phyloP scores from a whole-genome alignment of 768 basidiomycete genomes.

The Imleria badia region DNA sequence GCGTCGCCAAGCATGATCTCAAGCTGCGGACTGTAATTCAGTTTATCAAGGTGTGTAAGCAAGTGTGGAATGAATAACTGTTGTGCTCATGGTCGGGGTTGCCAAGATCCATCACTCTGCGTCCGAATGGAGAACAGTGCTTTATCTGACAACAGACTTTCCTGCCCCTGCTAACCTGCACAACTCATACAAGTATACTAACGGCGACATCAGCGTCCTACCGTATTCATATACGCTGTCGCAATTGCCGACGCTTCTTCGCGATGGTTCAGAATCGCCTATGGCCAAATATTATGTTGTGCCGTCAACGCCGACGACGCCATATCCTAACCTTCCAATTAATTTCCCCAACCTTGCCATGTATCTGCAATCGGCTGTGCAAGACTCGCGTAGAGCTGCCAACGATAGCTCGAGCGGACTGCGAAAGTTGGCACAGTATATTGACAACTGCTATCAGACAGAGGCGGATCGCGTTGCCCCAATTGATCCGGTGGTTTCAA shows the following conservation, averaged over 20 bases:
- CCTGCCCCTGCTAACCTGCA: conserved; percentile 50
- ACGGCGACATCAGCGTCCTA: conserved; percentile 60
- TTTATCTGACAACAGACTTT: conserved; percentile 78
- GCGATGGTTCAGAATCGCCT: conserved; percentile 59
- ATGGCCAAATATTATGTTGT: conserved; percentile 72
- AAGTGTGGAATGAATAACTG: not conserved
- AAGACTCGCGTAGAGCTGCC: conserved; percentile 61
- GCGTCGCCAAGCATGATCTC: conserved; percentile 52
- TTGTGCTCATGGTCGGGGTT: conserved; percentile 3
- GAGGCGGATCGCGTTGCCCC: conserved; percentile 27
- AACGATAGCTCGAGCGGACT: conserved; percentile 60
- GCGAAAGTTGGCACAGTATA: conserved; percentile 67
- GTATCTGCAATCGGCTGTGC: conserved; percentile 70
- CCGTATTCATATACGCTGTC: conserved; percentile 73
- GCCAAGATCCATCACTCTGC: conserved; percentile 57
- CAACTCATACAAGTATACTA: conserved; percentile 48
- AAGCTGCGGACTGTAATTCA: conserved; percentile 74
- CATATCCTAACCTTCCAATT: conserved; percentile 72
- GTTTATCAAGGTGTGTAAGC: conserved; percentile 63
- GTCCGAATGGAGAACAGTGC: conserved; percentile 66
- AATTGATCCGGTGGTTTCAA: conserved; percentile 37
- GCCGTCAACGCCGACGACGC: conserved; percentile 55
- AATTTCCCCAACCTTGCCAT: conserved; percentile 72
- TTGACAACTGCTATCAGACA: conserved; percentile 64
- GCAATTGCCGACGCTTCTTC: conserved; percentile 57